Evolutionary conservation across 2,329 filamentous ascomycete genomes (phyloP).

Genomic region (Colletotrichum eleusines): DNA sequence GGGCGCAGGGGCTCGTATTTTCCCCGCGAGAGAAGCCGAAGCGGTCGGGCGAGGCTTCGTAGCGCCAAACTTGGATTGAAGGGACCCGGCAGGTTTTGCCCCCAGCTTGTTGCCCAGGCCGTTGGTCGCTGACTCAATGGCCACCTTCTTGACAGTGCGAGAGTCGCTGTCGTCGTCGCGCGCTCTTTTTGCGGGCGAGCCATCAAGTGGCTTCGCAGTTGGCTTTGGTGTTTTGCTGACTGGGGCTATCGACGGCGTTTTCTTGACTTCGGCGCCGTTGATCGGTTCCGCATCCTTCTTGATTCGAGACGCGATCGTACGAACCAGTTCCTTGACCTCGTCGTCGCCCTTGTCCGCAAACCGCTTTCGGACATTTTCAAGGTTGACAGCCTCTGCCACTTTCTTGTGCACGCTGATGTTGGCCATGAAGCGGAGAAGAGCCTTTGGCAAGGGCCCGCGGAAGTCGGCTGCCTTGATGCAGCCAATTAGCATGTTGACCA

Average conservation of each 20-base stretch:
- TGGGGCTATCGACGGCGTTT: conserved; percentile 40
- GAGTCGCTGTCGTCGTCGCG: conserved; percentile 57
- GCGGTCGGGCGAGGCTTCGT: conserved; percentile 47
- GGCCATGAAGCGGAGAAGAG: conserved; percentile 70
- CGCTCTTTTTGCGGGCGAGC: conserved; percentile 51
- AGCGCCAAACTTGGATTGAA: conserved; percentile 46
- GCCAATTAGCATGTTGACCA: conserved; percentile 66
- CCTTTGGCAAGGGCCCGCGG: conserved; percentile 65
- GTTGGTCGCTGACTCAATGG: conserved; percentile 53
- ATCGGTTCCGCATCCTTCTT: conserved; percentile 52
- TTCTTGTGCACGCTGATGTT: conserved; percentile 72
- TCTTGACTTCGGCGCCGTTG: conserved; percentile 44
- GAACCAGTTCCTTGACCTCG: conserved; percentile 71
- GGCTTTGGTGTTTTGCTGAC: conserved; percentile 47
- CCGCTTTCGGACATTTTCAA: conserved; percentile 72
- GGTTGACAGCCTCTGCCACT: conserved; percentile 73
- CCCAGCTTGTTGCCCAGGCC: conserved; percentile 56
- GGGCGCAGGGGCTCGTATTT: conserved; percentile 55
- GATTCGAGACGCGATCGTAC: conserved; percentile 65
- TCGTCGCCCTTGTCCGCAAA: conserved; percentile 75
- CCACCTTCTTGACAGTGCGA: conserved; percentile 57
- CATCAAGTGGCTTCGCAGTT: conserved; percentile 48
- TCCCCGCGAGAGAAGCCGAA: conserved; percentile 61
- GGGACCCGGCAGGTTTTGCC: conserved; percentile 48
- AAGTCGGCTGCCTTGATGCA: conserved; percentile 66